A percentile compares a stretch with the other conserved stretches of the same genome.
Evolutionary conservation across 2,329 filamentous ascomycete genomes (phyloP).

Genomic region (Colletotrichum viniferum): DNA sequence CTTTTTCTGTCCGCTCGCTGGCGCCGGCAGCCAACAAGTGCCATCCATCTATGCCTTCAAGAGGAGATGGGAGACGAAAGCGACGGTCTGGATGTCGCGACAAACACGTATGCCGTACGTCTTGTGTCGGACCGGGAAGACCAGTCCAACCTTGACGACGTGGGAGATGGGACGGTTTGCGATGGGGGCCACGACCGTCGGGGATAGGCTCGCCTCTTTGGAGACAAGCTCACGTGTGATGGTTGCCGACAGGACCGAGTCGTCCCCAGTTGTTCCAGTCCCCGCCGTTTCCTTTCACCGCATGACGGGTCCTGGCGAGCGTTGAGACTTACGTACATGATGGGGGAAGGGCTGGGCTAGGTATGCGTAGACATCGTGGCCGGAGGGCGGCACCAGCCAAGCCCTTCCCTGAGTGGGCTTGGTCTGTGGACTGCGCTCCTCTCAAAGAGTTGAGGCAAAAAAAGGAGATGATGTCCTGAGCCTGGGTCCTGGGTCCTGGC

Average conservation of each 20-base stretch:
- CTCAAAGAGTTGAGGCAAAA: background rate
- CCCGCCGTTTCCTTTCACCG: slow-evolving; percentile 18
- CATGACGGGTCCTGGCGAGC: slow-evolving; percentile 8
- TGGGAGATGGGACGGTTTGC: slow-evolving; percentile 16
- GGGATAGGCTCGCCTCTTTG: slow-evolving; percentile 15
- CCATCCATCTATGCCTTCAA: background rate
- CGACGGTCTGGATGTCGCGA: background rate
- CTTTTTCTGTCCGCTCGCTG: background rate
- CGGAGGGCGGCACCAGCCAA: slow-evolving; percentile 16
- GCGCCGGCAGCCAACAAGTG: background rate
- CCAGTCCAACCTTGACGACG: background rate
- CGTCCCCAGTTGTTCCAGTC: slow-evolving; percentile 11
- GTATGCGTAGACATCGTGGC: background rate
- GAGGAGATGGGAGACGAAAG: background rate
- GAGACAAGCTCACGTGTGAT: slow-evolving; percentile 17
- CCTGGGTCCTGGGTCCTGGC: background rate
- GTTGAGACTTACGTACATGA: slow-evolving; percentile 18
- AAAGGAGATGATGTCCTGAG: background rate
- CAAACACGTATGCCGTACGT: background rate
- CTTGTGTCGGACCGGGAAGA: slow-evolving; percentile 6
- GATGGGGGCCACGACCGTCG: background rate
- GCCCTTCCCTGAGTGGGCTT: background rate
- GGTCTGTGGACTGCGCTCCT: background rate
- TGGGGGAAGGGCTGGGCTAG: background rate
- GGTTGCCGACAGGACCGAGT: slow-evolving; percentile 19